A percentile compares a stretch with the other conserved stretches of the same genome.
These are phyloP conservation scores for Parsonsia alboflavescens DNA, from an alignment of 257 asterid genomes.

Conservation along the genomic window DNA sequence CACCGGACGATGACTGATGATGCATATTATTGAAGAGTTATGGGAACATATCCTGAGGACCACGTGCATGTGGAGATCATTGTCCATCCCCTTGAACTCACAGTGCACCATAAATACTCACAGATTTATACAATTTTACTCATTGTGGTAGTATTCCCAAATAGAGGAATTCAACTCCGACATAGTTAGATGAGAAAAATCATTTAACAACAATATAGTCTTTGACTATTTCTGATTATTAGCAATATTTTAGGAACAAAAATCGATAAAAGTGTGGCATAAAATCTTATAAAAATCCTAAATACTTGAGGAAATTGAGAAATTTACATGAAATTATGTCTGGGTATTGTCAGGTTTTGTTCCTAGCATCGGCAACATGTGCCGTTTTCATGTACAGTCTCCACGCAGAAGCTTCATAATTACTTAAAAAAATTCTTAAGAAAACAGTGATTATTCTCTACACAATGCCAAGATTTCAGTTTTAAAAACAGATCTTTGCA, in stretches of 20 bases:
- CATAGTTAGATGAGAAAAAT: constrained; percentile 16
- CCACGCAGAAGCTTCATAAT: constrained; percentile 4
- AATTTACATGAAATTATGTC: constrained; percentile 17
- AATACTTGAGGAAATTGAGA: constrained; percentile 13
- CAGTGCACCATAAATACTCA: constrained; percentile 22
- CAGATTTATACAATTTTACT: constrained; percentile 6
- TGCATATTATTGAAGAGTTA: constrained; percentile 18
- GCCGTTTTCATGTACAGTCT: constrained; percentile 11
- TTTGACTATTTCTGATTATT: constrained; percentile 31
- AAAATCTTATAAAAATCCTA: constrained; percentile 7
- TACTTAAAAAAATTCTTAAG: not conserved
- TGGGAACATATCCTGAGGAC: constrained; percentile 33
- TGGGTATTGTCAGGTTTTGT: constrained; percentile 22
- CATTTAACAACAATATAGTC: constrained; percentile 10
- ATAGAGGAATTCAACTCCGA: not conserved
- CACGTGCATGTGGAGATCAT: constrained; percentile 49
- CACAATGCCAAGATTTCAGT: not conserved
- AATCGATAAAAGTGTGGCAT: constrained; percentile 25
- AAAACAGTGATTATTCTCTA: not conserved
- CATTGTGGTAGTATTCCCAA: not conserved
- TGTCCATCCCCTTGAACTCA: constrained; percentile 54
- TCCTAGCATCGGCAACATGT: constrained; percentile 17
- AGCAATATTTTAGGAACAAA: constrained; percentile 19
- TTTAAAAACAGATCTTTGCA: not conserved
- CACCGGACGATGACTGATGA: constrained; percentile 18